These are phyloP conservation scores for Zymoseptoria ardabiliae DNA, from an alignment of 2,329 filamentous ascomycete genomes.

Conservation along the genomic window DNA sequence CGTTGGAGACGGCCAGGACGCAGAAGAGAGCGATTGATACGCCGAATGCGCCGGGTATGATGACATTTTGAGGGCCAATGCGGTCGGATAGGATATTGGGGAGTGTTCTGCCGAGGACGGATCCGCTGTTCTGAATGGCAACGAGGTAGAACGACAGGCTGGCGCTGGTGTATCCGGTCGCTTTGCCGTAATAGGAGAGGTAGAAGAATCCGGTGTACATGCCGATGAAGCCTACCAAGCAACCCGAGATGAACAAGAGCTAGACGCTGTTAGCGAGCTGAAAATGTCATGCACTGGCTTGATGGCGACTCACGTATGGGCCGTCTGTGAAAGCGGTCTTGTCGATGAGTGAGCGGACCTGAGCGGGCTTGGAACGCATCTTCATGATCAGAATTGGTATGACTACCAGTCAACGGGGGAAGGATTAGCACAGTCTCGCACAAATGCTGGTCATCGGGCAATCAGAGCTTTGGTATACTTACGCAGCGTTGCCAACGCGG, in stretches of 20 bases:
- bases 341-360: conserved; percentile 34
- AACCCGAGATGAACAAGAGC: conserved; percentile 29
- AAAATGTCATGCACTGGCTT: not conserved
- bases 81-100: conserved; percentile 35
- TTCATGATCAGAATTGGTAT: conserved; percentile 27
- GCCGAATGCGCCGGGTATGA: conserved; percentile 26
- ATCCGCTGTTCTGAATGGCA: conserved; percentile 36
- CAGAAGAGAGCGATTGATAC: conserved; percentile 32
- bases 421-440: not conserved
- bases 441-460: not conserved
- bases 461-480: not conserved
- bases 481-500: conserved; percentile 24
- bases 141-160: conserved; percentile 38
- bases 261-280: conserved; percentile 1
- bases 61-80: conserved; percentile 34
- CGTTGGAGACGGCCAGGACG: conserved; percentile 31
- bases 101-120: conserved; percentile 35
- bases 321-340: conserved; percentile 34
- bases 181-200: conserved; percentile 32
- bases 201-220: conserved; percentile 37
- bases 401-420: conserved; percentile 1
- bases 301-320: conserved; percentile 24
- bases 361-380: conserved; percentile 31
- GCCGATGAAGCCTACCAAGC: conserved; percentile 36
- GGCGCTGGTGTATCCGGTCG: conserved; percentile 25